Evolutionary conservation across 805 yeast genomes (phyloP).

Genomic region (Starmerella powellii): DNA sequence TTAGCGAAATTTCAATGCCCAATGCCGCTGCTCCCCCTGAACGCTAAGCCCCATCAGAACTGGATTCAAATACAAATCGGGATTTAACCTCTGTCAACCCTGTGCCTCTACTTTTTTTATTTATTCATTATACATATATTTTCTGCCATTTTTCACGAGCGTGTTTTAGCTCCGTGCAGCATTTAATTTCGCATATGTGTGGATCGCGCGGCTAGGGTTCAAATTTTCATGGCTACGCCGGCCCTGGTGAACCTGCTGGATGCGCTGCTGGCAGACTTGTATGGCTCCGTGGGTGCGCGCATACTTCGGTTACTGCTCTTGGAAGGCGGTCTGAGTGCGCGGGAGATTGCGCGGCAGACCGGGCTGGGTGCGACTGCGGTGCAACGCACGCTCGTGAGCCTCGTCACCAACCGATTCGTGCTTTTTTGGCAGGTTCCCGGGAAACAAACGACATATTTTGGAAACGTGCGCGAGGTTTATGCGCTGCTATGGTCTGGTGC

Average conservation of each 20-base stretch:
- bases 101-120: too few relatives aligned
- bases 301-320: conserved; percentile 50
- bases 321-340: conserved; percentile 52
- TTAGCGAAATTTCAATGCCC: too few relatives aligned
- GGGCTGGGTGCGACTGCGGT: conserved; percentile 40
- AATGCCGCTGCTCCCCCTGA: too few relatives aligned
- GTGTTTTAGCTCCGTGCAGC: too few relatives aligned
- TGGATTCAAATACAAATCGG: too few relatives aligned
- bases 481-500: conserved; percentile 66
- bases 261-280: conserved; percentile 18
- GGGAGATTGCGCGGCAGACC: conserved; percentile 40
- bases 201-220: conserved; percentile 7
- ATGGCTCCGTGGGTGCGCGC: conserved; percentile 64
- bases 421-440: conserved; percentile 41
- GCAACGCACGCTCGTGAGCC: conserved; percentile 56
- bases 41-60: too few relatives aligned
- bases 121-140: too few relatives aligned
- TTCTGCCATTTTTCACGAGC: too few relatives aligned
- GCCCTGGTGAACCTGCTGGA: conserved; percentile 18
- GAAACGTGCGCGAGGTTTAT: conserved; percentile 52
- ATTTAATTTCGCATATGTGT: too few relatives aligned
- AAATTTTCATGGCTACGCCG: conserved; percentile 16
- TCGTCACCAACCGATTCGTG: conserved; percentile 70
- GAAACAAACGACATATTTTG: conserved; percentile 40
- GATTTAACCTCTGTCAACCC: too few relatives aligned